phyloP scores from a whole-genome alignment of 1,284 basidiomycete species.

The Microbotryum intermedium region DNA sequence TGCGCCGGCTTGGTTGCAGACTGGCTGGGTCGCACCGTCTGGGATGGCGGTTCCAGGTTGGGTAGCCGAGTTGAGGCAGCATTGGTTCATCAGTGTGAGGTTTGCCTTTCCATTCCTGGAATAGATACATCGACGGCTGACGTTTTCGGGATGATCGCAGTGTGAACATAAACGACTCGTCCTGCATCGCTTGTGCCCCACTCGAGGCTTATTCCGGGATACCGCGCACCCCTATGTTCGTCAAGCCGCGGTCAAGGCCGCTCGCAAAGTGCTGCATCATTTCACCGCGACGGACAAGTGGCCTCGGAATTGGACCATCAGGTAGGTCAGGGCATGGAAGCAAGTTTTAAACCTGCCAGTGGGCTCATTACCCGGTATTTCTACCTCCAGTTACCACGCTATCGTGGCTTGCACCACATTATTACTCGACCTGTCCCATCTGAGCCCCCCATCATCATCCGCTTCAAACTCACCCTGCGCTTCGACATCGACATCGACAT shows the following conservation, averaged over 20 bases:
- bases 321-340: conserved; percentile 15
- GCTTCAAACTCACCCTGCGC: conserved; percentile 2
- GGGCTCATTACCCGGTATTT: not conserved
- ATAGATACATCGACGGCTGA: not conserved
- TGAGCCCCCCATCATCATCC: not conserved
- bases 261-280: conserved; percentile 18
- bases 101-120: not conserved
- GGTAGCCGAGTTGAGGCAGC: conserved; percentile 10
- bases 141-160: not conserved
- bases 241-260: conserved; percentile 18
- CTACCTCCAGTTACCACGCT: conserved; percentile 16
- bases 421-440: conserved; percentile 26
- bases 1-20: conserved; percentile 14
- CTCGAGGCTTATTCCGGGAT: conserved; percentile 9
- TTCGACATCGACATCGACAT: too few relatives aligned
- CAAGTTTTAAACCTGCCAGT: too few relatives aligned
- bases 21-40: not conserved
- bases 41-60: not conserved
- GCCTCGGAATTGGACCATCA: conserved; percentile 10
- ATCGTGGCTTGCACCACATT: conserved; percentile 21
- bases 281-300: conserved; percentile 4
- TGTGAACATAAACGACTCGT: conserved; percentile 22
- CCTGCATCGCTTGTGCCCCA: conserved; percentile 12
- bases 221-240: conserved; percentile 18
- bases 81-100: conserved; percentile 19